A percentile compares a stretch with the other conserved stretches of the same genome.
Conservation (phyloP, 805 yeast species). For the Cyberlindnera mississippiensis region DNA sequence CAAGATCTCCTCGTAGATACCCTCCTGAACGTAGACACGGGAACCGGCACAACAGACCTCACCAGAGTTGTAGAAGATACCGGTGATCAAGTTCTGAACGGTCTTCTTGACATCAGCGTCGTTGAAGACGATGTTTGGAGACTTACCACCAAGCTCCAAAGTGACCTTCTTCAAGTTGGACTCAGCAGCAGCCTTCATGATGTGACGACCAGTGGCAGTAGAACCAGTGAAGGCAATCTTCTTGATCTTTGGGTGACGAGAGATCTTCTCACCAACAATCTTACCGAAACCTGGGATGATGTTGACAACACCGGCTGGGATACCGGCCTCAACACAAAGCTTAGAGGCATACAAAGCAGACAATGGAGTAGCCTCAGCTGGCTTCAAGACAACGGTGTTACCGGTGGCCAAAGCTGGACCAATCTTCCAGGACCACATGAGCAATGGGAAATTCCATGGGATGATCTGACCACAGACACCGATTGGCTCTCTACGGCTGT, state of each 20-base stretch:
- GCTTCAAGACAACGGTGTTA: slow-evolving; percentile 78
- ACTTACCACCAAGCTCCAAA: slow-evolving; percentile 94
- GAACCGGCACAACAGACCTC: slow-evolving; percentile 96
- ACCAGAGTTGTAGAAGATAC: slow-evolving; percentile 92
- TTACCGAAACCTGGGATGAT: slow-evolving; percentile 78
- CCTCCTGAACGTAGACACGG: slow-evolving; percentile 83
- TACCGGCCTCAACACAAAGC: slow-evolving; percentile 68
- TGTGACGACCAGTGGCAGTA: slow-evolving; percentile 78
- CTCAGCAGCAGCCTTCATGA: slow-evolving; percentile 77
- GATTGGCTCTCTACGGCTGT: slow-evolving; percentile 74
- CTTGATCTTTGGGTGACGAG: slow-evolving; percentile 64
- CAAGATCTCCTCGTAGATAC: slow-evolving; percentile 73
- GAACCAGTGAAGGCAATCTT: slow-evolving; percentile 90
- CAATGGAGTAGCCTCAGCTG: slow-evolving; percentile 85
- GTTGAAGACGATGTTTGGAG: slow-evolving; percentile 84
- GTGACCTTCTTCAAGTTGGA: slow-evolving; percentile 86
- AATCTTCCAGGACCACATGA: slow-evolving; percentile 84
- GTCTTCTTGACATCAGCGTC: slow-evolving; percentile 81
- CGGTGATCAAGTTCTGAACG: slow-evolving; percentile 68
- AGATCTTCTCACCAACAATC: slow-evolving; percentile 67
- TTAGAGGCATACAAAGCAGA: slow-evolving; percentile 69
- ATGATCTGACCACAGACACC: slow-evolving; percentile 89
- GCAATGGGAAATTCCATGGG: slow-evolving; percentile 91
- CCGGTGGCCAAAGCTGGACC: slow-evolving; percentile 88
- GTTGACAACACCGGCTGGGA: slow-evolving; percentile 80